Percentiles rank a stretch among this genome's conserved stretches.
phyloP scores from a whole-genome alignment of 805 yeast species.

The Cyberlindnera euphorbiiphila region DNA sequence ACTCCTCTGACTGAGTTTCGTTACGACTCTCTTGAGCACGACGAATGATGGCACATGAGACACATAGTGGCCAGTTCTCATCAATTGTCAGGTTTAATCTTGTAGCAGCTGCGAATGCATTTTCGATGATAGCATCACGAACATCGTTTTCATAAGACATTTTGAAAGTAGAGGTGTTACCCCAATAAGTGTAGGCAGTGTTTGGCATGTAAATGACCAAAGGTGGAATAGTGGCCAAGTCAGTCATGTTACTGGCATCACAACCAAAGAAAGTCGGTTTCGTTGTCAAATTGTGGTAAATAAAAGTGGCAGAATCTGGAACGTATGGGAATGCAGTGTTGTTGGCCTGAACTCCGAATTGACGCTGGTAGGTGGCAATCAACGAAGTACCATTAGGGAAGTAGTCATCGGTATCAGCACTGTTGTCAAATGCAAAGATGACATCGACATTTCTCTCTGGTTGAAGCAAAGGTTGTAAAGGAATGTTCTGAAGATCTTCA shows the following conservation, averaged over 20 bases:
- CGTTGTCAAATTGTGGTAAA: slow-evolving; percentile 57
- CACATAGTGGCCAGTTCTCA: slow-evolving; percentile 64
- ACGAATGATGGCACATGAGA: slow-evolving; percentile 80
- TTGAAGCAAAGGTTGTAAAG: slow-evolving; percentile 60
- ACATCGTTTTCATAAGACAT: slow-evolving; percentile 58
- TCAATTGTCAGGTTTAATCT: slow-evolving; percentile 67
- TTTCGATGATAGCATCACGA: slow-evolving; percentile 55
- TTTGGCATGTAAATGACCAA: slow-evolving; percentile 75
- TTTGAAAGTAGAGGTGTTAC: slow-evolving; percentile 71
- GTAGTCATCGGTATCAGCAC: slow-evolving; percentile 53
- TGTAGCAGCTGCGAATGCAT: slow-evolving; percentile 71
- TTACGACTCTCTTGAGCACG: slow-evolving; percentile 71
- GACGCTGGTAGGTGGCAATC: slow-evolving; percentile 54
- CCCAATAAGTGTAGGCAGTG: slow-evolving; percentile 55
- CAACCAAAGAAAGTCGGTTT: slow-evolving; percentile 85
- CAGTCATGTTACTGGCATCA: slow-evolving; percentile 58
- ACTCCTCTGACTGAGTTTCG: slow-evolving; percentile 55
- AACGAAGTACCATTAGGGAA: slow-evolving; percentile 74
- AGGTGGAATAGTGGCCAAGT: slow-evolving; percentile 57
- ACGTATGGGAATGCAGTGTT: slow-evolving; percentile 75
- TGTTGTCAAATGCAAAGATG: slow-evolving; percentile 63
- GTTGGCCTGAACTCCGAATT: slow-evolving; percentile 45
- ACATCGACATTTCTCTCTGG: slow-evolving; percentile 57
- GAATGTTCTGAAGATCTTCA: slow-evolving; percentile 61
- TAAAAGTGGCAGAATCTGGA: slow-evolving; percentile 65